Evolutionary conservation across 306 rosid genomes (phyloP).

Genomic region (Spatholobus suberectus): DNA sequence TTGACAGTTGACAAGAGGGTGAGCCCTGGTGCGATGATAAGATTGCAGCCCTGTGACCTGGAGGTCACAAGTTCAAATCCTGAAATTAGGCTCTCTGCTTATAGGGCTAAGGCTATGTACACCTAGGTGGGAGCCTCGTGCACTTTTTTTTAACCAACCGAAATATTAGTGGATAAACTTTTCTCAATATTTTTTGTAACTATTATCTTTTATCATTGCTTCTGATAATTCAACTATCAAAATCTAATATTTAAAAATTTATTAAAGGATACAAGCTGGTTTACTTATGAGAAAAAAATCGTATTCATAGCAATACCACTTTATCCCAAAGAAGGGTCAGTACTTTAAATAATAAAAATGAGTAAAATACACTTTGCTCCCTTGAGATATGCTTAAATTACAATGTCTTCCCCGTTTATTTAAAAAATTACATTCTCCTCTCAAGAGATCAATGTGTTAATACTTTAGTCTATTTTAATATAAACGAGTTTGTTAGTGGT

Average conservation of each 20-base stretch:
- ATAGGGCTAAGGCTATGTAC: neutral
- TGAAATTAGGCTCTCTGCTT: too few species aligned
- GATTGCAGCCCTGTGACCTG: neutral
- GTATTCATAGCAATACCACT: neutral
- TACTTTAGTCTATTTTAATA: too few species aligned
- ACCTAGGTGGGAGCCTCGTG: neutral
- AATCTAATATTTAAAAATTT: neutral
- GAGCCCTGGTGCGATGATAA: neutral
- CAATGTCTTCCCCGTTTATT: too few species aligned
- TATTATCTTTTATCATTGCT: neutral
- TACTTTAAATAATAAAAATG: too few species aligned
- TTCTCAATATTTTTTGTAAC: neutral
- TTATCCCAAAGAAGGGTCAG: neutral
- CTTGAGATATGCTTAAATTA: too few species aligned
- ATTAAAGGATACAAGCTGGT: too few species aligned
- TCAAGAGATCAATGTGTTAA: too few species aligned
- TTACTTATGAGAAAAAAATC: neutral
- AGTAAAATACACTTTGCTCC: too few species aligned
- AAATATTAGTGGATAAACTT: neutral
- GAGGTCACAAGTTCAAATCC: too few species aligned
- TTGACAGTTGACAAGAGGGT: neutral
- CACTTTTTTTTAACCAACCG: neutral
- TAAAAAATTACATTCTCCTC: too few species aligned
- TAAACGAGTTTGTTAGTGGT: too few species aligned
- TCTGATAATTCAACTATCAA: neutral